Percentiles rank a stretch among this genome's conserved stretches.
These are phyloP conservation scores for Cynara cardunculus DNA, from an alignment of 129 eudicot genomes.

Conservation along the genomic window DNA sequence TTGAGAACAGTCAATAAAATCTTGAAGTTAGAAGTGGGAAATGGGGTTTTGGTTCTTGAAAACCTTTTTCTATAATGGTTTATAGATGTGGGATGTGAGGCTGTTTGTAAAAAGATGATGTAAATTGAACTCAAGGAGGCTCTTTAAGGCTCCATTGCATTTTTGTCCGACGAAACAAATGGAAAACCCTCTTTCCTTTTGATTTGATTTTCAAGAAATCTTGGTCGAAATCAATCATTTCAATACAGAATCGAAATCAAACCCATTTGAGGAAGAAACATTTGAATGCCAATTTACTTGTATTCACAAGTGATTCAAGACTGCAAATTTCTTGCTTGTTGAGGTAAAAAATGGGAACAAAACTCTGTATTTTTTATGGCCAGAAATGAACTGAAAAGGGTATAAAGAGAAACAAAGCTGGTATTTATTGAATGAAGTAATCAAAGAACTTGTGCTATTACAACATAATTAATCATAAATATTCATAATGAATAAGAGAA, in stretches of 20 bases:
- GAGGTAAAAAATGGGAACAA: background rate
- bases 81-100: background rate
- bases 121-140: conserved; percentile 25
- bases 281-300: background rate
- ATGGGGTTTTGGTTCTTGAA: conserved; percentile 40
- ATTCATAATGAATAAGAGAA: conserved; percentile 20
- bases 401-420: background rate
- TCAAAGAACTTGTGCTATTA: conserved; percentile 12
- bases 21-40: conserved; percentile 28
- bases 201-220: too few relatives aligned
- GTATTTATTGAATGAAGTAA: conserved; percentile 1
- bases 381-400: background rate
- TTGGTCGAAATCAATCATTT: too few relatives aligned
- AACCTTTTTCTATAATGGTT: conserved; percentile 28
- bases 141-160: conserved; percentile 1
- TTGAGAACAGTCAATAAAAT: conserved; percentile 25
- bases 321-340: background rate
- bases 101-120: conserved; percentile 23
- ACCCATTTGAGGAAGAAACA: too few relatives aligned
- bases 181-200: too few relatives aligned
- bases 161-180: background rate
- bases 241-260: background rate
- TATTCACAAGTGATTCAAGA: background rate
- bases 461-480: conserved; percentile 25
- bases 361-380: background rate